Percentiles rank a stretch among this genome's conserved stretches.
Conservation (phyloP, 495 filamentous ascomycete genomes). For the Antarctomyces pellizariae region DNA sequence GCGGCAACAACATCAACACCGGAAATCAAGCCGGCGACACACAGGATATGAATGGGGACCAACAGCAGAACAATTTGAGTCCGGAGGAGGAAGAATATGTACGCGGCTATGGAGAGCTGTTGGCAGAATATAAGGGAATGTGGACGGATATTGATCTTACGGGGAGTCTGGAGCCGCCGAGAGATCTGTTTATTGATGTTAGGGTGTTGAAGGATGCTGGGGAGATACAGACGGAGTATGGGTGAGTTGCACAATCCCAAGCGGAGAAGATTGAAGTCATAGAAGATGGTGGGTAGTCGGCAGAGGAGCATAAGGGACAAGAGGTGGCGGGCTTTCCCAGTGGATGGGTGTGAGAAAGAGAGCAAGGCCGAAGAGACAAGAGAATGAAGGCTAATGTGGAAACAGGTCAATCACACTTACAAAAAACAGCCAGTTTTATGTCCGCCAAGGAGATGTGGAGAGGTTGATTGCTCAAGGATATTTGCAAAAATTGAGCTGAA, state of each 20-base stretch:
- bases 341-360: conserved; percentile 1
- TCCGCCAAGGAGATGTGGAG: conserved; percentile 91
- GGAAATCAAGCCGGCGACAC: conserved; percentile 13
- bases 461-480: conserved; percentile 91
- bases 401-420: conserved; percentile 78
- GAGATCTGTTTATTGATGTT: conserved; percentile 94
- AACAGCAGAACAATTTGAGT: conserved; percentile 52
- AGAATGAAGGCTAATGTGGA: conserved; percentile 1
- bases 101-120: conserved; percentile 68
- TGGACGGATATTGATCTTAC: conserved; percentile 98
- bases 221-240: conserved; percentile 98
- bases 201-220: conserved; percentile 90
- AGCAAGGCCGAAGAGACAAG: not conserved
- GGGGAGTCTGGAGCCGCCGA: conserved; percentile 80
- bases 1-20: conserved; percentile 19
- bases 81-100: conserved; percentile 97
- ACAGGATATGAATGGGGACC: conserved; percentile 22
- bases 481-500: conserved; percentile 71
- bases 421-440: conserved; percentile 95
- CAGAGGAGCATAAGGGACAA: no score
- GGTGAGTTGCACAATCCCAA: conserved; percentile 23
- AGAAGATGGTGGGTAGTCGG: no score
- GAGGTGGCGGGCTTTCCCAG: no score
- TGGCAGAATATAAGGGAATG: conserved; percentile 91
- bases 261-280: not conserved